Base-by-base conservation (phyloP, 2,329 filamentous ascomycete genomes). In the Aspergillus brasiliensis region DNA sequence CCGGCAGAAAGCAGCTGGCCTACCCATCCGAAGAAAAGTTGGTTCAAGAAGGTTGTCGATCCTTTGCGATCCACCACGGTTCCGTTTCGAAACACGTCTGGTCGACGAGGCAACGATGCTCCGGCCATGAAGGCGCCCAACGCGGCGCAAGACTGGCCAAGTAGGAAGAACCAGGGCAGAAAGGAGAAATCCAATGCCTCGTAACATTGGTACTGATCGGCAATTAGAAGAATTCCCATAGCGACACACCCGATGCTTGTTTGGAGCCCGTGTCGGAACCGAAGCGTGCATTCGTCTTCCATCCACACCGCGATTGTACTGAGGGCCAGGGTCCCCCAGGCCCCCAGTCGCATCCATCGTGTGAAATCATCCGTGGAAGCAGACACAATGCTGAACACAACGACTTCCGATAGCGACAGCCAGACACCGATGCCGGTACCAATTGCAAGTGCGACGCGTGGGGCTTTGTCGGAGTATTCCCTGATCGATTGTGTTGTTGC, bases 11-110 rank as follows among this genome's bases (percentile, higher is more conserved):
- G 25, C 8, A 44, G 28, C 6, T 28, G 10, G 11, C 42, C 15
- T 2, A 46, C 17, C 52, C 52, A 55, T 11, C 52, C 38, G 15
- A 55, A 55, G 11, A 44, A 46, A 13, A 55, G 17, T 21, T 38
- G 38, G 23, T 46, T 28, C n/a, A 55, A 38, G 8, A 55, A 31
- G 8, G 52, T 21, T 28, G 52, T 46, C 25, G 52, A 55, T 31
- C 25, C 27, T 31, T 46, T 55, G 38, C 52, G 52, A 46, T 55
- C 52, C 38, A 55, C 52, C 23, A 55, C 23, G 2, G 38, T n/a
- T 6, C 23, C 38, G 2, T 55, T 46, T n/a, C 5, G 52, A 11
- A 23, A 55, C 7, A 55, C 38, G 15, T 55, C 52, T 5, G 52
- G 52, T 19, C 52, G 52, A 21, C 52, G 52, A 28, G 52, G 52